Evolutionary conservation across 805 yeast genomes (phyloP), one percentile per base, ranked within the genome.

Genomic region (Saccharomycodes ludwigii): DNA sequence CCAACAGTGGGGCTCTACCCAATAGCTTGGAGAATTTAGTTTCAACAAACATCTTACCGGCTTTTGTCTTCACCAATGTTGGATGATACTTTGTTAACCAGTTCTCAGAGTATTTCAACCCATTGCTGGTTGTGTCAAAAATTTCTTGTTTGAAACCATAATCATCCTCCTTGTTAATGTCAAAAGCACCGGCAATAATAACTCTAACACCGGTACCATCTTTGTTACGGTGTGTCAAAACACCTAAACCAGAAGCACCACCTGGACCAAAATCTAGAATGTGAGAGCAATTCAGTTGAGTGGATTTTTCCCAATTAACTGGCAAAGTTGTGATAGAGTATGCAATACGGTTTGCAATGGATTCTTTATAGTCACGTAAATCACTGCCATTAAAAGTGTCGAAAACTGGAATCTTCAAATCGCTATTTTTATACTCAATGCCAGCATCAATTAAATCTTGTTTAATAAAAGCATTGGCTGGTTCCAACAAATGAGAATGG

Each of bases 191-290:
- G 32, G 94, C 97, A 45, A 93, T 71, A 47, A 91, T 83, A 42
- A 88, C 66, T 60, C 99, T 80, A 30, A 81, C 80, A 60, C 99
- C 99, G 32, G 96, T 84, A 59, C 99, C 99, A 49, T 91, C 98
- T 61, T 88, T 91, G 68, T 88, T 91, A 63, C 94, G 79, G 62
- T 85, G 95, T 36, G 98, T 91, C 47, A 91, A 69, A 40, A 81
- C 81, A 62, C 98, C 98, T 44, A 91, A 68, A 48, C 98, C 99
- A 27, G 96, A 82, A 23, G 83, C 76, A 47, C 97, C 97, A 61
- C 99, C 98, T 40, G 98, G 99, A 55, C 99, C 99, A 48, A 91
- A 91, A 62, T 91, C 99, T 40, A 91, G 58, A 47, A 91, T 72
- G 56, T 91, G 98, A 29, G 96, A 81, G 18, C 91, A 71, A 29